Evolutionary conservation across 2,329 filamentous ascomycete species (phyloP).

Genomic region (Akanthomyces lecanii): DNA sequence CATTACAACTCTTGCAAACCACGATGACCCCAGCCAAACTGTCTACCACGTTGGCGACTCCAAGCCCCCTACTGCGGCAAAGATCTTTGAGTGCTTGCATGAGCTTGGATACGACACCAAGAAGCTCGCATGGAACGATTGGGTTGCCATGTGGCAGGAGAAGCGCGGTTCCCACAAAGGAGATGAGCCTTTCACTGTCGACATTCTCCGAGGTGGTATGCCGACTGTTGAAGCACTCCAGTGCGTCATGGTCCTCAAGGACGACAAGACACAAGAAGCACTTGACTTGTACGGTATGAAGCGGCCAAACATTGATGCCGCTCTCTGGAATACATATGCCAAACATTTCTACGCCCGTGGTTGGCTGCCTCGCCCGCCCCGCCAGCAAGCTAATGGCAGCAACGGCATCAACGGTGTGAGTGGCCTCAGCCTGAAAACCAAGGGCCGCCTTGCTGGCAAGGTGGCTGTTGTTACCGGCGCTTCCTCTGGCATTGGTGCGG

Average conservation of each 20-base stretch:
- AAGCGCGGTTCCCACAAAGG: constrained; percentile 62
- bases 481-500: constrained; percentile 74
- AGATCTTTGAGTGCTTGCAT: constrained; percentile 60
- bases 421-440: constrained; percentile 18
- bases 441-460: constrained; percentile 60
- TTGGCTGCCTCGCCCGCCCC: constrained; percentile 65
- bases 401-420: constrained; percentile 19
- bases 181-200: constrained; percentile 70
- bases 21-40: constrained; percentile 56
- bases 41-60: constrained; percentile 74
- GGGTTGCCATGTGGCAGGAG: constrained; percentile 70
- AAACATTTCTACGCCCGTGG: constrained; percentile 77
- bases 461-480: constrained; percentile 76
- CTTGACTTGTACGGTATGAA: constrained; percentile 50
- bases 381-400: constrained; percentile 36
- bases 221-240: constrained; percentile 67
- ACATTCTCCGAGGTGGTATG: constrained; percentile 78
- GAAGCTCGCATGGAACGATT: constrained; percentile 64
- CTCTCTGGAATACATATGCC: constrained; percentile 71
- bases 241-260: constrained; percentile 69
- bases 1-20: constrained; percentile 65
- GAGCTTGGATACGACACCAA: constrained; percentile 68
- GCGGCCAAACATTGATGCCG: constrained; percentile 64
- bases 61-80: constrained; percentile 60
- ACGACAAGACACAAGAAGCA: constrained; percentile 61